A percentile compares a stretch with the other conserved stretches of the same genome.
Evolutionary conservation across 2,329 filamentous ascomycete species (phyloP).

Genomic region (Xenoacremonium recifei): DNA sequence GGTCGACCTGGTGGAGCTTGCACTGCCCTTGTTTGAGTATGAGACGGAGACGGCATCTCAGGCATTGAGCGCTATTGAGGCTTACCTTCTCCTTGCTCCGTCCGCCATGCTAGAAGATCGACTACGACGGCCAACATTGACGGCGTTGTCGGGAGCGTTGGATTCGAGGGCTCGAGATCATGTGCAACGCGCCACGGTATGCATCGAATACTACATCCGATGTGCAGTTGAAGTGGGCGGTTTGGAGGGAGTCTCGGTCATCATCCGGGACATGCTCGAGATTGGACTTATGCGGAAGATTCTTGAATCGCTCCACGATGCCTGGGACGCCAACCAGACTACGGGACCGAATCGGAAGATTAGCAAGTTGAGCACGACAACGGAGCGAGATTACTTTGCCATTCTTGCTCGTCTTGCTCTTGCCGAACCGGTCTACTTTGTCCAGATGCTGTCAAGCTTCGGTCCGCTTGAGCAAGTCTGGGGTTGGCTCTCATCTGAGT

Average conservation of each 20-base stretch:
- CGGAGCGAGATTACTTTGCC: slow-evolving; percentile 81
- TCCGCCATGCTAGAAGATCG: slow-evolving; percentile 61
- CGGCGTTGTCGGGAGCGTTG: slow-evolving; percentile 48
- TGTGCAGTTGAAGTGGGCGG: slow-evolving; percentile 62
- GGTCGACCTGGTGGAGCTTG: slow-evolving; percentile 59
- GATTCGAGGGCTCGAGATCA: slow-evolving; percentile 57
- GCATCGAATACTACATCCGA: slow-evolving; percentile 65
- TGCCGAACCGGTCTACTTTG: slow-evolving; percentile 67
- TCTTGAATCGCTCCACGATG: slow-evolving; percentile 63
- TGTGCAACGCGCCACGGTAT: slow-evolving; percentile 55
- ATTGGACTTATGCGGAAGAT: slow-evolving; percentile 62
- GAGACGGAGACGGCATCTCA: slow-evolving; percentile 62
- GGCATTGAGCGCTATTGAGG: slow-evolving; percentile 64
- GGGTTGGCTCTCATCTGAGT: slow-evolving; percentile 59
- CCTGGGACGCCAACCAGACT: slow-evolving; percentile 74
- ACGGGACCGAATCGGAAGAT: slow-evolving; percentile 75
- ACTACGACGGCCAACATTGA: slow-evolving; percentile 49
- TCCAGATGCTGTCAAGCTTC: slow-evolving; percentile 52
- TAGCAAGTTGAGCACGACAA: slow-evolving; percentile 68
- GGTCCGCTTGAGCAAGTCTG: slow-evolving; percentile 51
- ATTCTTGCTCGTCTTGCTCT: slow-evolving; percentile 78
- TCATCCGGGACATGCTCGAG: slow-evolving; percentile 64
- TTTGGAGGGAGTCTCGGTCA: slow-evolving; percentile 56
- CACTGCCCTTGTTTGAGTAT: slow-evolving; percentile 65
- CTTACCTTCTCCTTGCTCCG: slow-evolving; percentile 69